phyloP scores from a whole-genome alignment of 768 basidiomycete genomes.

The Termitomyces sp. region DNA sequence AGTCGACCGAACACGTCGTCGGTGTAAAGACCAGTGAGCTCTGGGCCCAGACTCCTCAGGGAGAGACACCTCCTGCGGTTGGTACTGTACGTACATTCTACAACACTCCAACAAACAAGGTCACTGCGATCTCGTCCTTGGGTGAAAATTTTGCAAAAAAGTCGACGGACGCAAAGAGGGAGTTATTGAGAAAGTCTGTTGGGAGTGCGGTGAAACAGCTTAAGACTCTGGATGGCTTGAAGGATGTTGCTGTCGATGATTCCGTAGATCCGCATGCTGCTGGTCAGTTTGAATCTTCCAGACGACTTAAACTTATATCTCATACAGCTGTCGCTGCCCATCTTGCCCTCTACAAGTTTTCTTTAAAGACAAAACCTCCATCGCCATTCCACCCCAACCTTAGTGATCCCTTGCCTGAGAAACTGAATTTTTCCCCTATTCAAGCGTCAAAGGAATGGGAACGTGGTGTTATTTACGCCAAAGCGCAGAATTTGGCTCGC shows the following conservation, averaged over 20 bases:
- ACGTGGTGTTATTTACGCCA: conserved; percentile 64
- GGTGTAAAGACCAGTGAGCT: conserved; percentile 41
- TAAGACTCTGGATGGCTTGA: conserved; percentile 54
- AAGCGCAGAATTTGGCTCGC: conserved; percentile 75
- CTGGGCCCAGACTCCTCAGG: conserved; percentile 46
- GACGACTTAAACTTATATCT: background rate
- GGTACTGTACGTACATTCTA: conserved; percentile 65
- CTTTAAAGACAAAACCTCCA: conserved; percentile 67
- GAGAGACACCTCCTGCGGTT: conserved; percentile 47
- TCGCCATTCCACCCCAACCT: conserved; percentile 61
- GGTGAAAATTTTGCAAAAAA: conserved; percentile 49
- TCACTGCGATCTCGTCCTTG: conserved; percentile 53
- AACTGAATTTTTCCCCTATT: conserved; percentile 42
- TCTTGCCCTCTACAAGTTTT: conserved; percentile 70
- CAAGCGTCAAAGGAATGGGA: conserved; percentile 59
- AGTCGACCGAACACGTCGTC: conserved; percentile 22
- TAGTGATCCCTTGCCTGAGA: conserved; percentile 43
- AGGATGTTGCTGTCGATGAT: conserved; percentile 58
- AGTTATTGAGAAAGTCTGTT: conserved; percentile 64
- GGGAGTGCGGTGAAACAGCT: conserved; percentile 70
- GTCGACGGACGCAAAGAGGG: conserved; percentile 43
- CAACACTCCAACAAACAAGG: conserved; percentile 39
- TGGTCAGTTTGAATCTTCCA: conserved; percentile 34
- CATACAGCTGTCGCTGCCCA: conserved; percentile 68
- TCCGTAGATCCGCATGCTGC: conserved; percentile 71